These are phyloP conservation scores for Thoreauomyces humboldtii DNA, from an alignment of 192 early-diverging fungal genomes.

Conservation along the genomic window DNA sequence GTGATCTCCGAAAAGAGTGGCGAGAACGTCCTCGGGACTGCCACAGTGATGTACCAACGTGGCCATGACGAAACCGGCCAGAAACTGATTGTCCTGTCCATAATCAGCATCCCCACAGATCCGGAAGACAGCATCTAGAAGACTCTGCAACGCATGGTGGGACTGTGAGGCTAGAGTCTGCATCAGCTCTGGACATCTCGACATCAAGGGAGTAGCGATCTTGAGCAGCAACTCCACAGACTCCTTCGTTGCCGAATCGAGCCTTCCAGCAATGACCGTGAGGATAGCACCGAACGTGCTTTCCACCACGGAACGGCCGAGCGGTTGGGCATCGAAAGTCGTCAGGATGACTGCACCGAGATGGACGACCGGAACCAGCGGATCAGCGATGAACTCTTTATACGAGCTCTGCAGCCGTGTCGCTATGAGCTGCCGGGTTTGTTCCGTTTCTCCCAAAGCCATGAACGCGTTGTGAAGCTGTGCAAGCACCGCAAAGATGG, in stretches of 20 bases:
- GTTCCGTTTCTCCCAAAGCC: not conserved
- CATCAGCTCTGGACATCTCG: slow-evolving; percentile 12
- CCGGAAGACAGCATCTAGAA: not conserved
- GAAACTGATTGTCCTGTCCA: slow-evolving; percentile 33
- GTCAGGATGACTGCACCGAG: slow-evolving; percentile 6
- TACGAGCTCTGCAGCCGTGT: no score
- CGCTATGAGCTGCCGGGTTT: not conserved
- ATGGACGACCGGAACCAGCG: not conserved
- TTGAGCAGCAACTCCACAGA: slow-evolving; percentile 15
- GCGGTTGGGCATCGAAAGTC: slow-evolving; percentile 20
- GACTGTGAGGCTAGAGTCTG: not conserved
- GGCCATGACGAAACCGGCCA: slow-evolving; percentile 33
- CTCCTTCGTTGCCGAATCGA: slow-evolving; percentile 2
- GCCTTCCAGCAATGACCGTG: not conserved
- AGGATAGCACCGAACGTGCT: slow-evolving; percentile 2
- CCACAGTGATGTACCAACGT: not conserved
- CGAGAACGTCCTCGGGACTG: not conserved
- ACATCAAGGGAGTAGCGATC: slow-evolving; percentile 24
- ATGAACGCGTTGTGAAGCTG: no score
- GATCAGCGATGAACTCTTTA: no score
- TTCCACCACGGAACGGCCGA: slow-evolving; percentile 19
- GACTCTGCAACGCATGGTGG: not conserved
- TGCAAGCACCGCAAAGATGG: slow-evolving; percentile 5
- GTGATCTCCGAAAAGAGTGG: no score
- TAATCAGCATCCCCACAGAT: slow-evolving; percentile 19